Evolutionary conservation across 441 rosid genomes (phyloP).

Genomic region (Populus hybrid): DNA sequence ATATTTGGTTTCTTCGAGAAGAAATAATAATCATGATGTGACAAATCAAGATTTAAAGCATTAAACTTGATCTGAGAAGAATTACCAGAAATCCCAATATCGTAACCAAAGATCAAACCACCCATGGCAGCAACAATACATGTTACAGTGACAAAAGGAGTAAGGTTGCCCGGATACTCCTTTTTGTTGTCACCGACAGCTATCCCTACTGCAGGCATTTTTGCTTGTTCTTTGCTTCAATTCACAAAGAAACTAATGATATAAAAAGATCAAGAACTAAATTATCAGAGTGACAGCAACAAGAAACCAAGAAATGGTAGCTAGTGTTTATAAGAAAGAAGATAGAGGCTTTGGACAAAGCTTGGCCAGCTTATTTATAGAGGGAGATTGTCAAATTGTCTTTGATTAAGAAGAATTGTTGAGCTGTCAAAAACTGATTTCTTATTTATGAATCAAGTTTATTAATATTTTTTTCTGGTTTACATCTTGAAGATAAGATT

Average conservation of each 20-base stretch:
- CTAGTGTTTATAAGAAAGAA: background rate
- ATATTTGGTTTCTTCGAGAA: too few relatives aligned
- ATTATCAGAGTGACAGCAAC: background rate
- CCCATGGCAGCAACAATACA: conserved; percentile 96
- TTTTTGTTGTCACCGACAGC: conserved; percentile 31
- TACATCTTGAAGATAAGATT: background rate
- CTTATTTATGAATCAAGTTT: background rate
- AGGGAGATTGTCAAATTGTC: background rate
- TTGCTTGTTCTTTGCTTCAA: conserved; percentile 11
- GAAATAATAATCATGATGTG: too few relatives aligned
- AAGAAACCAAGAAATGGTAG: background rate
- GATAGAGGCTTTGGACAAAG: conserved; percentile 3
- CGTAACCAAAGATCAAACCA: conserved; percentile 92
- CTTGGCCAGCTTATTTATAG: conserved; percentile 32
- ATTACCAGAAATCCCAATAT: conserved; percentile 87
- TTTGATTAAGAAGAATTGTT: background rate
- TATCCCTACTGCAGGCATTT: conserved; percentile 71
- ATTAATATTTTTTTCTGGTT: background rate
- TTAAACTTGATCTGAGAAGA: background rate
- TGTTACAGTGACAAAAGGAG: conserved; percentile 63
- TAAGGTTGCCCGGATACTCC: conserved; percentile 85
- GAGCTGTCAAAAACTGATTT: conserved; percentile 25
- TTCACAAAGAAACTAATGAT: background rate
- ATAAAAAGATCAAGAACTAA: background rate
- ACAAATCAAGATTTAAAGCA: background rate